Conservation (phyloP, 768 basidiomycete genomes). For the Lactarius psammicola region DNA sequence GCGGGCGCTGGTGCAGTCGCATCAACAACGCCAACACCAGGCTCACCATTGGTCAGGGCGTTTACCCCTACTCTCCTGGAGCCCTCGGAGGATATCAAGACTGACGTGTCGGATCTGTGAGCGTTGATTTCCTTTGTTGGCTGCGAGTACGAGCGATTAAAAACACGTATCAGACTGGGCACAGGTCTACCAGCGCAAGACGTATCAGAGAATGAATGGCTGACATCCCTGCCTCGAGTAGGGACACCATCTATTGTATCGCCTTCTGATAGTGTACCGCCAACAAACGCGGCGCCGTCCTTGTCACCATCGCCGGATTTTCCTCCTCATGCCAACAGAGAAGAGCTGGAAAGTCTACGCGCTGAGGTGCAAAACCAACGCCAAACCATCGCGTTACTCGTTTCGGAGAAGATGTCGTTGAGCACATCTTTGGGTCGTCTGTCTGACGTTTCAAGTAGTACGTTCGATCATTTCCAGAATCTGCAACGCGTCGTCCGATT, state of each 20-base stretch:
- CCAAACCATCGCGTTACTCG: constrained; percentile 73
- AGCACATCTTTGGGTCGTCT: constrained; percentile 52
- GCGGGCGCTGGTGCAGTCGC: constrained; percentile 32
- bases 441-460: constrained; percentile 61
- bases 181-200: constrained; percentile 39
- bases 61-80: constrained; percentile 35
- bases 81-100: constrained; percentile 40
- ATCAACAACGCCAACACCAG: constrained; percentile 43
- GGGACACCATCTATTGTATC: constrained; percentile 33
- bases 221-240: constrained; percentile 56
- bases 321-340: constrained; percentile 26
- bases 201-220: constrained; percentile 49
- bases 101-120: constrained; percentile 63
- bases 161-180: constrained; percentile 40
- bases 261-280: constrained; percentile 27
- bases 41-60: constrained; percentile 38
- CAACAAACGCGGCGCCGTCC: constrained; percentile 36
- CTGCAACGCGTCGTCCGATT: background rate
- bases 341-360: constrained; percentile 32
- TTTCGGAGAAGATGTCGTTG: constrained; percentile 45
- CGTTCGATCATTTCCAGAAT: constrained; percentile 25
- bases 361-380: constrained; percentile 54
- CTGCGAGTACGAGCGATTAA: constrained; percentile 3
- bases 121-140: constrained; percentile 35
- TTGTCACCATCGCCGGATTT: constrained; percentile 19